Conservation (phyloP, 805 yeast genomes). For the Wickerhamomyces sydowiorum region DNA sequence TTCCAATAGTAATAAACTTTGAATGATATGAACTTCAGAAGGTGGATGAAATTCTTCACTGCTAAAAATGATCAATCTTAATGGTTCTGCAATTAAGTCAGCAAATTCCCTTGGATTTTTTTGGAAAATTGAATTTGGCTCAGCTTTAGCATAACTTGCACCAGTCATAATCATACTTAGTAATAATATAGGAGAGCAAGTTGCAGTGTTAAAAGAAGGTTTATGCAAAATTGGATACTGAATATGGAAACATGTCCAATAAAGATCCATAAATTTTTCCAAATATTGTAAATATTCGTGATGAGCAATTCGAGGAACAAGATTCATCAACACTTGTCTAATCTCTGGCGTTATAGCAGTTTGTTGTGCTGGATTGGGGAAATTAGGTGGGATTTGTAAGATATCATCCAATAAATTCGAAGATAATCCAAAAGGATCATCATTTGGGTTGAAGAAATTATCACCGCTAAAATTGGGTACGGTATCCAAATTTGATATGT, state of each 20-base stretch:
- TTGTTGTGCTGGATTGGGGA: constrained; percentile 24
- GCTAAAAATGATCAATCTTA: constrained; percentile 66
- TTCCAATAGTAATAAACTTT: constrained; percentile 67
- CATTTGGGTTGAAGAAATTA: constrained; percentile 23
- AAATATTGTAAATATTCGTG: constrained; percentile 17
- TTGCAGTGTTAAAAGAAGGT: constrained; percentile 47
- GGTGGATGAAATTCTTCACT: constrained; percentile 74
- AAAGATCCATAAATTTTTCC: constrained; percentile 20
- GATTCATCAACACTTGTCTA: constrained; percentile 7
- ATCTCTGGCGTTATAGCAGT: constrained; percentile 21
- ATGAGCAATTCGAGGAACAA: constrained; percentile 16
- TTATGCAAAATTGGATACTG: constrained; percentile 45
- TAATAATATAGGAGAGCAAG: constrained; percentile 46
- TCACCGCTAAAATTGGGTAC: constrained; percentile 16
- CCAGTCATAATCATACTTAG: constrained; percentile 42
- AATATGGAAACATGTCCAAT: constrained; percentile 26
- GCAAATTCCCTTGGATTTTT: constrained; percentile 20
- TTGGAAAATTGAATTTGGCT: constrained; percentile 11
- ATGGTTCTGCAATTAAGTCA: constrained; percentile 37
- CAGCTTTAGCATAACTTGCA: constrained; percentile 17
- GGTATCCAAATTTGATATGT: constrained; percentile 6
- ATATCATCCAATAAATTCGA: constrained; percentile 21
- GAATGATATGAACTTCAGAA: constrained; percentile 69
- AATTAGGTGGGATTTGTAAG: constrained; percentile 24
- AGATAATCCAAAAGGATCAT: constrained; percentile 25